A percentile compares a stretch with the other conserved stretches of the same genome.
Evolutionary conservation across 2,329 filamentous ascomycete genomes (phyloP).

Genomic region (Pestalotiopsis sp.): DNA sequence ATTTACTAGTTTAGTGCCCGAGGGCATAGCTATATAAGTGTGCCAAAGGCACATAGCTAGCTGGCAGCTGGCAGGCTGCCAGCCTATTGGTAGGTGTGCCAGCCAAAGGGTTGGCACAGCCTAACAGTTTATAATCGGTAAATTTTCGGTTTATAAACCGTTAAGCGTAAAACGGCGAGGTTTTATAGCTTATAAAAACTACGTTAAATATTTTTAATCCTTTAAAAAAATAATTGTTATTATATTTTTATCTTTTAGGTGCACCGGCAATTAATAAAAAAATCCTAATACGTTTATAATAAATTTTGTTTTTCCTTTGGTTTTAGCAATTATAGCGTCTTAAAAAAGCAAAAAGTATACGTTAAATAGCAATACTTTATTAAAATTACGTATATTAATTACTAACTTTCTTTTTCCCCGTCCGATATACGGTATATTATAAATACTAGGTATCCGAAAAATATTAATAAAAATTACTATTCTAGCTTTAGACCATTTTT

Average conservation of each 20-base stretch:
- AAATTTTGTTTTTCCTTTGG: not conserved
- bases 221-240: not conserved
- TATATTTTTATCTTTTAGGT: not conserved
- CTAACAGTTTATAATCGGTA: not conserved
- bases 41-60: too few species aligned
- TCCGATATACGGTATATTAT: not conserved
- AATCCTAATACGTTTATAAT: not conserved
- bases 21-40: too few species aligned
- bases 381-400: not conserved
- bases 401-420: not conserved
- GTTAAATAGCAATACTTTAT: not conserved
- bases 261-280: not conserved
- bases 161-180: not conserved
- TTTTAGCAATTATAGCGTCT: not conserved
- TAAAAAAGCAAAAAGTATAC: not conserved
- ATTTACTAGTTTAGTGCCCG: too few species aligned
- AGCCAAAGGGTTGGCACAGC: too few species aligned
- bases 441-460: not conserved
- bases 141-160: not conserved
- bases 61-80: too few species aligned
- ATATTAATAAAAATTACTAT: not conserved
- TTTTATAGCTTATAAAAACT: not conserved
- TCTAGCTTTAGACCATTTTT: not conserved
- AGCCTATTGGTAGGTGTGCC: too few species aligned
- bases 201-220: not conserved